Evolutionary conservation across 2,329 filamentous ascomycete species (phyloP), one percentile per base, ranked within the genome.

Genomic region (Aspergillus pseudonomiae): DNA sequence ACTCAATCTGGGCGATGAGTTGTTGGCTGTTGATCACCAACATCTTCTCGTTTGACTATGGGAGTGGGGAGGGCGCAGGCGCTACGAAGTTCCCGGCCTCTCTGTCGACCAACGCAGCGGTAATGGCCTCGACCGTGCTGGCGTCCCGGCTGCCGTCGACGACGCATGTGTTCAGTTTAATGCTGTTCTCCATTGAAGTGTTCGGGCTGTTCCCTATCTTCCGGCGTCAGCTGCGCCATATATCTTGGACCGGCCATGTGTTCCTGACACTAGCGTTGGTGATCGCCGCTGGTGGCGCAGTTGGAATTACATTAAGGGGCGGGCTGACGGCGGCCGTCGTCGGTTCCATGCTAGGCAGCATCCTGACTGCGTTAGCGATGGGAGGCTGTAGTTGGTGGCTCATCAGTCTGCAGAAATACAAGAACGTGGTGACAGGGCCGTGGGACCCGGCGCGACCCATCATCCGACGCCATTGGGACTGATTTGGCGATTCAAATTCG

Each of bases 171-270:
- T 99, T 99, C 74, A 94, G 91, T 67, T 83, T 99, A 34, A 97
- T 94, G 0, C 86, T 99, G 6, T 98, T 99, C 84, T 94, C 90
- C 65, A 98, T 99, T 70, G 93, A 99, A 76, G 93, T 99, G 1
- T 99, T 98, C 77, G 95, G 94, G 0, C 84, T 99, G 9, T 98
- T 98, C 70, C 95, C 95, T n/a, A 94, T 99, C 5, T 98, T 98
- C 74, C 84, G 95, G n/a, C 87, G 94, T 6, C 92, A 97, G 73
- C 86, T 96, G 11, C 87, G 92, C 19, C 90, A 94, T 74, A 86
- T 91, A 43, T 93, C 89, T 63, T 95, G 92, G 89, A 85, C 83
- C 1, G 92, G 93, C 28, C 94, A 99, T 77, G 84, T 95, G 3
- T 73, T 86, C 0, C 84, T 97, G 26, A 96, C 94, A 0, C 82